Base-by-base conservation (phyloP, 1,139 yeast genomes). In the Hansenula anomala region DNA sequence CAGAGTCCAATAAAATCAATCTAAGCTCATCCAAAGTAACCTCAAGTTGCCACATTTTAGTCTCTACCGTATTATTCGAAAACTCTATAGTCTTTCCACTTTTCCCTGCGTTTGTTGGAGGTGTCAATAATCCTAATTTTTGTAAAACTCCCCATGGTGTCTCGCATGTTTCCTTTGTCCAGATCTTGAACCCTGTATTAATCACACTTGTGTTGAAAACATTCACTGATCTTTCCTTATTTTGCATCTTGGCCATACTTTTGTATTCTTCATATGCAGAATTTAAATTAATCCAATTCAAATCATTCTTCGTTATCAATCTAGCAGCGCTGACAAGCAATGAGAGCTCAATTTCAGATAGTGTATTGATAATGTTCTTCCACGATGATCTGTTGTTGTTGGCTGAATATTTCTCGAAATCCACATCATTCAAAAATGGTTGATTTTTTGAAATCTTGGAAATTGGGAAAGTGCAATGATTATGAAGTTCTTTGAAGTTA, bases 201-300 rank as follows among this genome's bases (percentile, higher is more conserved):
- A 31, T 12, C 3, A 20, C 41, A 54, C 40, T 63, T 7, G 67
- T 55, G 34, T 61, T 57, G 8, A 61, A 57, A 12, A 63, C 50
- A 2, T 70, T 57, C 11, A 71, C 64, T 13, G 67, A 63, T 19
- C 73, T 62, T 20, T 70, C 69, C 18, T 64, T 52, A 44, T 78
- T 73, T 43, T 71, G 61, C 1, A 58, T 52, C 42, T 73, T 72
- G 33, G 80, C 68, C 69, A 80, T 70, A 1, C 63, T 65, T n/a
- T 60, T 57, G 58, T 88, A 92, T 58, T 92, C 97, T 30, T 79
- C 79, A 56, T 81, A 84, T 0, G 83, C 85, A 45, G 88, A 66
- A 48, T 83, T 86, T 61, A 89, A 82, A 57, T 88, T 90, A 18
- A 80, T 67, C 13, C 68, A 65, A 20, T 69, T 77, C 14, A 78